These are phyloP conservation scores for Kluyveromyces starmeri DNA, from an alignment of 805 yeast genomes.

Conservation along the genomic window DNA sequence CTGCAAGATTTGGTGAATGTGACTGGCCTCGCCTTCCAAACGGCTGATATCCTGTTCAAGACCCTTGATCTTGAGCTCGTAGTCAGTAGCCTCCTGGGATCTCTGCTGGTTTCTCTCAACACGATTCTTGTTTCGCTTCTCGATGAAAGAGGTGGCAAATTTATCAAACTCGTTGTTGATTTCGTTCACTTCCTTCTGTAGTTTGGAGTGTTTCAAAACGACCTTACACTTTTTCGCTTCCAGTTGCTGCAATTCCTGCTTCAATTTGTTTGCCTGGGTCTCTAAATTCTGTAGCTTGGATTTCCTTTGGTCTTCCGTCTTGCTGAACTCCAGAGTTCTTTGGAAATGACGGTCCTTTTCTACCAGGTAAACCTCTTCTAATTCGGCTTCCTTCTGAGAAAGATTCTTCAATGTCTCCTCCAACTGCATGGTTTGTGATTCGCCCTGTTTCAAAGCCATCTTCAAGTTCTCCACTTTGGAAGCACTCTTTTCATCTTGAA, in stretches of 20 bases:
- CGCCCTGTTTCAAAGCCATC: slow-evolving; percentile 31
- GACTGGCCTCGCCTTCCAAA: slow-evolving; percentile 18
- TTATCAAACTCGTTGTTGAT: slow-evolving; percentile 17
- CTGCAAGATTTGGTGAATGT: not conserved
- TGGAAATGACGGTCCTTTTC: slow-evolving; percentile 31
- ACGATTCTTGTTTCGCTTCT: slow-evolving; percentile 17
- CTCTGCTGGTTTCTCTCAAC: slow-evolving; percentile 17
- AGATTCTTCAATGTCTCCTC: slow-evolving; percentile 16
- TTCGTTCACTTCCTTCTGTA: slow-evolving; percentile 21
- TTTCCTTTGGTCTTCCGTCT: slow-evolving; percentile 16
- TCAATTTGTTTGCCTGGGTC: slow-evolving; percentile 11
- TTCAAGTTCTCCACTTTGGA: slow-evolving; percentile 44
- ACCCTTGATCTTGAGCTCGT: slow-evolving; percentile 25
- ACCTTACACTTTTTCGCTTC: slow-evolving; percentile 17
- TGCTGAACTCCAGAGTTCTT: slow-evolving; percentile 26
- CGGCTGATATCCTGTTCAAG: slow-evolving; percentile 29
- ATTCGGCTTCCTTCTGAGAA: slow-evolving; percentile 12
- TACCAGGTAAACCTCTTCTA: slow-evolving; percentile 31
- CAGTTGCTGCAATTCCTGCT: slow-evolving; percentile 18
- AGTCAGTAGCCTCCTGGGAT: slow-evolving; percentile 22
- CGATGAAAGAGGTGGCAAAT: slow-evolving; percentile 17
- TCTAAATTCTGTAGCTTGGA: slow-evolving; percentile 10
- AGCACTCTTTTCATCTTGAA: slow-evolving; percentile 48
- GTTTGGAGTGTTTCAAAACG: slow-evolving; percentile 14
- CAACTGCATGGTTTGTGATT: slow-evolving; percentile 22